Conservation (phyloP, 805 yeast species). For the Candida michaelii region DNA sequence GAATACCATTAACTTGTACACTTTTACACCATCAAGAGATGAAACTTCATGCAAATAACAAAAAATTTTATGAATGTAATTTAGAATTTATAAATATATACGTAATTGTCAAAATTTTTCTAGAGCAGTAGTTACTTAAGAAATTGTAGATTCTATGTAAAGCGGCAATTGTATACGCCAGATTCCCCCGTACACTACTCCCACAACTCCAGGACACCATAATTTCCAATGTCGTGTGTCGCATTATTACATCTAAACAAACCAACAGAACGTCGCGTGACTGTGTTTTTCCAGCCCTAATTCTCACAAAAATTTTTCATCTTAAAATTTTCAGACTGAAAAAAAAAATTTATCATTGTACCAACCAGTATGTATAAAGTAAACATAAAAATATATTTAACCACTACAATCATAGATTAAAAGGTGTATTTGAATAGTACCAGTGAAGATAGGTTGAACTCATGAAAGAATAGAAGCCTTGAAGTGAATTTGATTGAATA, state of each 20-base stretch:
- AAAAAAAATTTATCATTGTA: slow-evolving; percentile 7
- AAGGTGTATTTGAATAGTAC: no score
- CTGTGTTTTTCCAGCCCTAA: slow-evolving; percentile 5
- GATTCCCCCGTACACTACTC: not conserved
- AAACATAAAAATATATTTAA: not conserved
- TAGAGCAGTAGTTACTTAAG: no score
- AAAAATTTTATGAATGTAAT: no score
- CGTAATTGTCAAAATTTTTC: no score
- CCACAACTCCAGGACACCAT: not conserved
- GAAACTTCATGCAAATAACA: no score
- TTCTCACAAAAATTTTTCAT: slow-evolving; percentile 7
- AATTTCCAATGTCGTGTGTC: not conserved
- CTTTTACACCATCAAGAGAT: no score
- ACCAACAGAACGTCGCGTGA: not conserved
- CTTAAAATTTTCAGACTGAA: slow-evolving; percentile 5
- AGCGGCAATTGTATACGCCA: no score
- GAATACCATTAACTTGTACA: no score
- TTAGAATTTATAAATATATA: no score
- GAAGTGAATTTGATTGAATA: not conserved
- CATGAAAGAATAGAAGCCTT: no score
- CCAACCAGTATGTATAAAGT: slow-evolving; percentile 7
- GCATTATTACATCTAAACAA: not conserved
- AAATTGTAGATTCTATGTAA: no score
- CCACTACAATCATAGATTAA: not conserved
- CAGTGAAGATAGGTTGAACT: no score